Conservation (phyloP, 139 green algal genomes). For the Mesotaenium endlicherianum region DNA sequence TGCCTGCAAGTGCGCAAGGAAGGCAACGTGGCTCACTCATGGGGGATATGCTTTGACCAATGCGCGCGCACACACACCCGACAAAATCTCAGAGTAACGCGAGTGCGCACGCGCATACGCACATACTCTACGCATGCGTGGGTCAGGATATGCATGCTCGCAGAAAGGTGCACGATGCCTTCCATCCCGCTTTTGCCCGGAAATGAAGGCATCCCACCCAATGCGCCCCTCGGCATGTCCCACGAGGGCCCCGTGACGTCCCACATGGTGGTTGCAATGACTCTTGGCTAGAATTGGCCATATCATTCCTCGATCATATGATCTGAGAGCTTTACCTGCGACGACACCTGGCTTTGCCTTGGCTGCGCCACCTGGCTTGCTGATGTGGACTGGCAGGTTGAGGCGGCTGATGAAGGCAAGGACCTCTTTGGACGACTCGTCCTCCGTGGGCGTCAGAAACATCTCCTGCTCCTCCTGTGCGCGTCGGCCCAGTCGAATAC, state of each 20-base stretch:
- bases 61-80: neutral
- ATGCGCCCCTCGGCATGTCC: neutral
- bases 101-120: neutral
- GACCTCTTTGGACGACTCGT: neutral
- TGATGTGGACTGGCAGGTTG: no score
- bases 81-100: neutral
- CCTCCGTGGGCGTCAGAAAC: neutral
- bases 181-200: neutral
- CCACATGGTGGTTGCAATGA: no score
- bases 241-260: no score
- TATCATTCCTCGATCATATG: no score
- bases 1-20: neutral
- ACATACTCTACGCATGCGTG: neutral
- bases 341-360: no score
- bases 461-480: neutral
- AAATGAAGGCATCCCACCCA: neutral
- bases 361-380: no score
- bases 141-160: neutral
- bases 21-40: neutral
- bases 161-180: neutral
- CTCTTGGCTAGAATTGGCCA: no score
- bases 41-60: neutral
- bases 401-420: no score
- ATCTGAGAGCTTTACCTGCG: no score
- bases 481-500: neutral